phyloP scores from a whole-genome alignment of 768 basidiomycete genomes.

The Coprinopsis cinerea region DNA sequence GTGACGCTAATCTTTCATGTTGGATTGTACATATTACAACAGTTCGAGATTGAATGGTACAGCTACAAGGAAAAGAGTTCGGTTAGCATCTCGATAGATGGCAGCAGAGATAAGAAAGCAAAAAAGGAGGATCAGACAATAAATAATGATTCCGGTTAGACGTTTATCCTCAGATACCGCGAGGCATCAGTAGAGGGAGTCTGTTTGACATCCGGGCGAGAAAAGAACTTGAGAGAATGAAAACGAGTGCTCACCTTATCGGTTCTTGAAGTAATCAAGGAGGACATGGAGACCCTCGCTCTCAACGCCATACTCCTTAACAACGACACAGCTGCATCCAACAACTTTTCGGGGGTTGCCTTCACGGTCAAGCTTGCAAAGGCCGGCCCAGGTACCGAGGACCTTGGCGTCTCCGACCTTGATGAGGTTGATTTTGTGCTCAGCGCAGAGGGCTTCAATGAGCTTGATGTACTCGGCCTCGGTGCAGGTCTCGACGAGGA shows the following conservation, averaged over 20 bases:
- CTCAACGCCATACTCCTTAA: constrained; percentile 96
- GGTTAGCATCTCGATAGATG: constrained; percentile 12
- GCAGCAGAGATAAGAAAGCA: too few species aligned
- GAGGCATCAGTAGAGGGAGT: constrained; percentile 86
- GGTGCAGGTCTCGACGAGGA: constrained; percentile 97
- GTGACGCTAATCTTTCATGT: not conserved
- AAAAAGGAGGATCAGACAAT: constrained; percentile 50
- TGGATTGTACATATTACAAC: not conserved
- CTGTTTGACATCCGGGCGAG: constrained; percentile 71
- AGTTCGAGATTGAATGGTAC: not conserved
- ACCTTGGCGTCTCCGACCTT: constrained; percentile 98
- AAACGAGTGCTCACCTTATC: constrained; percentile 43
- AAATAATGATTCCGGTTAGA: constrained; percentile 89
- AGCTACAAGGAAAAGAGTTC: constrained; percentile 2
- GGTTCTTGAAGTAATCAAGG: constrained; percentile 95
- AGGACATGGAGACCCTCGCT: constrained; percentile 92
- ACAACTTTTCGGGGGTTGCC: constrained; percentile 97
- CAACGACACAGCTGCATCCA: constrained; percentile 90
- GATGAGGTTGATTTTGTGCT: constrained; percentile 99
- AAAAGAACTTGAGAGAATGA: constrained; percentile 15
- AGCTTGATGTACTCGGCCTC: constrained; percentile 99
- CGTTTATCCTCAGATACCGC: constrained; percentile 59
- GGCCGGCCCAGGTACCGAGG: constrained; percentile 96
- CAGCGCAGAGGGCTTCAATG: constrained; percentile 97
- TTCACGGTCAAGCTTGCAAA: constrained; percentile 99